Evolutionary conservation across 257 asterid genomes (phyloP).

Genomic region (Salvia hispanica): DNA sequence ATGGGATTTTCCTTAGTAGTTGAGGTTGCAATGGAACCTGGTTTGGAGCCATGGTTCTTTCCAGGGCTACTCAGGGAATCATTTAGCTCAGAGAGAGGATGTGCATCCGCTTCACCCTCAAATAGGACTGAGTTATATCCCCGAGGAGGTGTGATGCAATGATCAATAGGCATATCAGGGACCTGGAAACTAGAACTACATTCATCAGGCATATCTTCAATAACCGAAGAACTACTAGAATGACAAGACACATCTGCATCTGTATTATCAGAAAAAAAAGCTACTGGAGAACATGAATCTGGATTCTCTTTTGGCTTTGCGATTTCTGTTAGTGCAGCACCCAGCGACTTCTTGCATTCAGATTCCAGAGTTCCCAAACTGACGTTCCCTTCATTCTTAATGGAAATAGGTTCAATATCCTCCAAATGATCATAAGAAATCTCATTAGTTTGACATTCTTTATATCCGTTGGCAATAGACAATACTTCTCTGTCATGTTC

Average conservation of each 20-base stretch:
- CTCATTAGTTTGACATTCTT: slow-evolving; percentile 43
- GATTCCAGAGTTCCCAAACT: slow-evolving; percentile 35
- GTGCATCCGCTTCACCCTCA: slow-evolving; percentile 32
- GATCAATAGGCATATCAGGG: slow-evolving; percentile 32
- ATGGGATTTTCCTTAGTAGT: slow-evolving; percentile 36
- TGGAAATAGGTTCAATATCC: slow-evolving; percentile 35
- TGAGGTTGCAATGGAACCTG: slow-evolving; percentile 24
- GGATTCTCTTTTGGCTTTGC: slow-evolving; percentile 26
- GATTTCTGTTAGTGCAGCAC: slow-evolving; percentile 38
- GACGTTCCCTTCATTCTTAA: slow-evolving; percentile 33
- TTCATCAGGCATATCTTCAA: slow-evolving; percentile 37
- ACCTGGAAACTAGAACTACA: slow-evolving; percentile 36
- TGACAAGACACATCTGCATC: slow-evolving; percentile 31
- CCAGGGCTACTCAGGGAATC: slow-evolving; percentile 33
- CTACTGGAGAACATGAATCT: slow-evolving; percentile 26
- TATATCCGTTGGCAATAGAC: slow-evolving; percentile 31
- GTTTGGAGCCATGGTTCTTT: slow-evolving; percentile 32
- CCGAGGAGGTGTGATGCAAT: slow-evolving; percentile 30
- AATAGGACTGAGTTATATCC: slow-evolving; percentile 31
- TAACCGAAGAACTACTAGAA: slow-evolving; percentile 34
- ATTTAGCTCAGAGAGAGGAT: slow-evolving; percentile 37
- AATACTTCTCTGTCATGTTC: slow-evolving; percentile 31
- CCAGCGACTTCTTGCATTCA: slow-evolving; percentile 32
- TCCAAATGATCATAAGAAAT: slow-evolving; percentile 47
- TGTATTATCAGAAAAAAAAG: slow-evolving; percentile 35